Base-by-base conservation (phyloP, 2,329 filamentous ascomycete species). In the Cordyceps pruinosa region DNA sequence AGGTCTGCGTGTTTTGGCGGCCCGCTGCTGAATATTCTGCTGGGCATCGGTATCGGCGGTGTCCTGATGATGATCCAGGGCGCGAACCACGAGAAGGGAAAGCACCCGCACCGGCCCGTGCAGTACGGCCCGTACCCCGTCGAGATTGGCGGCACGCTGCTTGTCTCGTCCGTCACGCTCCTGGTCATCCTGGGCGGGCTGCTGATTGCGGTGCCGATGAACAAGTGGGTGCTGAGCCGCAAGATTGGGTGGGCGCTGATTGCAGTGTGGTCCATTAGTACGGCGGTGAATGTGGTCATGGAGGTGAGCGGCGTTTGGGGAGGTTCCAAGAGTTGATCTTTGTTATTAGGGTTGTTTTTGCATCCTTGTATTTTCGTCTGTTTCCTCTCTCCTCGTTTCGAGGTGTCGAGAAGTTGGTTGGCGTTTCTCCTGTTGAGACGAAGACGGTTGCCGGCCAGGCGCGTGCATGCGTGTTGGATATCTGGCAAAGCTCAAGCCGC, bases 1-100 rank as follows among this genome's bases (percentile, higher is more conserved):
- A 84, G 81, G 41, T 92, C 89, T 34, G 94, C 94, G 5, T 99
- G 94, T 69, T 97, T 99, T 69, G 94, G 94, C n/a, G 95, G 94
- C 0, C 94, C 94, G 0, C 93, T 99, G 90, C 82, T 99, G 41
- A 99, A 99, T 66, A 99, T 99, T 61, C 76, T 99, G 0, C 82
- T 99, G 4, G 94, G 94, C 0, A 92, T 99, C 53, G 94, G 94
- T n/a, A 77, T 97, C 4, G 89, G 88, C 26, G 94, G 94, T 17
- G 81, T 90, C 39, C 95, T 92, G 69, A 94, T 97, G 81, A 92
- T 89, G 57, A 78, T 95, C 17, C 80, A 81, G 56, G 80, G 83
- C 32, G 88, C 87, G 19, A 82, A 87, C 63, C 78, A 83, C 61
- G 77, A 78, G 53, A 84, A 89, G 60, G 72, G 76, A 28, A 86